phyloP scores from a whole-genome alignment of 176 grass and related monocot genomes.

The Carex littledalei region DNA sequence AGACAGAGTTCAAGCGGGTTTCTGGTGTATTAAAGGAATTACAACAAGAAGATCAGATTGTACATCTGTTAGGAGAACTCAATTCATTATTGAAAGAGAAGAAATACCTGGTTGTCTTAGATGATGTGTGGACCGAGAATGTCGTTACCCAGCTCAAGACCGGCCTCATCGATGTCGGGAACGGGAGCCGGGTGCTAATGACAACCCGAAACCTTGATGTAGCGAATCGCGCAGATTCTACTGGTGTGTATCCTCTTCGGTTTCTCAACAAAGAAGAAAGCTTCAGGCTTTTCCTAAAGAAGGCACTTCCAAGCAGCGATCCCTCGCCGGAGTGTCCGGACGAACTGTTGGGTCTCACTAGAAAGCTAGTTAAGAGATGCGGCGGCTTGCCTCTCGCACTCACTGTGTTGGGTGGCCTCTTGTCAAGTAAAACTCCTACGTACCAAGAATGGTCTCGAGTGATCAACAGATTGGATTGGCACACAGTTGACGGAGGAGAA shows the following conservation, averaged over 20 bases:
- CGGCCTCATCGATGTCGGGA: not conserved
- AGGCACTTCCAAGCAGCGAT: not conserved
- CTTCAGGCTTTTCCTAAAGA: conserved; percentile 7
- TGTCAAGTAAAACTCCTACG: not conserved
- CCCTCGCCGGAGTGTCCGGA: not conserved
- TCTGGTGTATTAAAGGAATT: too few relatives aligned
- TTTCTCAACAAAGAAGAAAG: conserved; percentile 4
- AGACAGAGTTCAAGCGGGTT: not conserved
- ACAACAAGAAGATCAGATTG: not conserved
- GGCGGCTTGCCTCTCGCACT: not conserved
- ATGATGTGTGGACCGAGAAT: conserved; percentile 7
- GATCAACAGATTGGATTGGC: not conserved
- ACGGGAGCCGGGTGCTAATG: conserved; percentile 13
- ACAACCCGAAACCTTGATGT: not conserved
- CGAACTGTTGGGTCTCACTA: not conserved
- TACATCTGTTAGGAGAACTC: not conserved
- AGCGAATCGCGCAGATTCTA: not conserved
- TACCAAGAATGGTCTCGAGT: not conserved
- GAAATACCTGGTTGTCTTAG: conserved; percentile 17
- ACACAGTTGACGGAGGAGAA: not conserved
- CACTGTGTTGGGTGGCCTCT: not conserved
- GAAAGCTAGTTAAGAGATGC: not conserved
- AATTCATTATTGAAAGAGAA: not conserved
- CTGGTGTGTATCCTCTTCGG: not conserved
- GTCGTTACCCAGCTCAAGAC: not conserved